Percentiles rank a stretch among this genome's conserved stretches.
These are phyloP conservation scores for Lathyrus sativus DNA, from an alignment of 306 rosid genomes.

Conservation along the genomic window DNA sequence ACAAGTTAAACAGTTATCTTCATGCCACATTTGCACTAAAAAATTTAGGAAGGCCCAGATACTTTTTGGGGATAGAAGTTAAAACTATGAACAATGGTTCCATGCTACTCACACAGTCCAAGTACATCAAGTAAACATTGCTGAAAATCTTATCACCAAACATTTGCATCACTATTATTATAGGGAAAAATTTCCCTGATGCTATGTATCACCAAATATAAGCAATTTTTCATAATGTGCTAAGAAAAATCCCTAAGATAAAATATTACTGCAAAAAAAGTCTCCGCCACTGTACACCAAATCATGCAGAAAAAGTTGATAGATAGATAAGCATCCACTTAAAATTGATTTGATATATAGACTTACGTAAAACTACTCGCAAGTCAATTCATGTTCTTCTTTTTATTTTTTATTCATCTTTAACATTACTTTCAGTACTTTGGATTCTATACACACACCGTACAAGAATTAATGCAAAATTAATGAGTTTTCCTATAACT, in stretches of 20 bases:
- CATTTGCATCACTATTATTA: too few species aligned
- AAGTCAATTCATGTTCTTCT: not conserved
- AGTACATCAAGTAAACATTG: too few species aligned
- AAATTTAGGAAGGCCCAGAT: too few species aligned
- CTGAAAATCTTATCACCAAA: too few species aligned
- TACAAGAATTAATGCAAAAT: too few species aligned
- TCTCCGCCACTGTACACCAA: conserved; percentile 5
- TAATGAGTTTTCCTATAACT: not conserved
- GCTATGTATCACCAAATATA: not conserved
- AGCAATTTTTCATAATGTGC: not conserved
- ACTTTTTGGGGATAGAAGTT: too few species aligned
- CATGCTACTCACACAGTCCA: too few species aligned
- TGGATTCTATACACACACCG: conserved; percentile 5
- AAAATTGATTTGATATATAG: not conserved
- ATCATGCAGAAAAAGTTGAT: not conserved
- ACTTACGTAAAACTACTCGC: conserved; percentile 2
- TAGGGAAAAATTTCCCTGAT: too few species aligned
- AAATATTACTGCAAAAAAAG: conserved; percentile 1
- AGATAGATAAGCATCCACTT: conserved; percentile 2
- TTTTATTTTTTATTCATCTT: not conserved
- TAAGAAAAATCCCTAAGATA: not conserved
- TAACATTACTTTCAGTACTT: not conserved
- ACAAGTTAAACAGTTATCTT: too few species aligned
- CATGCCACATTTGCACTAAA: too few species aligned
- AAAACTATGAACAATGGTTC: too few species aligned